Percentiles rank a stretch among this genome's conserved stretches.
phyloP scores from a whole-genome alignment of 441 rosid genomes.

The Mallotus japonicus region DNA sequence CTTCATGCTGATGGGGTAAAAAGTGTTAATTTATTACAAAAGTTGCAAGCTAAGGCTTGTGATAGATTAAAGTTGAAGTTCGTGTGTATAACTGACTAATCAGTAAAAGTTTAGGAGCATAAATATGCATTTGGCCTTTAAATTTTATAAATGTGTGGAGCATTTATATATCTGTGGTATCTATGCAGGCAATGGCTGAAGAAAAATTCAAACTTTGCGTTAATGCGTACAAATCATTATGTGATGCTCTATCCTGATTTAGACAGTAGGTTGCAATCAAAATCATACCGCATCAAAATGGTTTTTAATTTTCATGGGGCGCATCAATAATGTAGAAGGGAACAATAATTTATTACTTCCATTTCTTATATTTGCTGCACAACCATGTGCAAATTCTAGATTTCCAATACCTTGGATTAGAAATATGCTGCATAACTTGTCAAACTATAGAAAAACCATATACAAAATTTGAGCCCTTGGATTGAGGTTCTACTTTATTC shows the following conservation, averaged over 20 bases:
- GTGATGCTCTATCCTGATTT: constrained; percentile 41
- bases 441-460: background rate
- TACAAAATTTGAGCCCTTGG: too few species aligned
- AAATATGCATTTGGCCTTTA: too few species aligned
- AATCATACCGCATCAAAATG: background rate
- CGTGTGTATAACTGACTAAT: too few species aligned
- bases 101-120: too few species aligned
- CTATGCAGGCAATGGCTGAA: constrained; percentile 49
- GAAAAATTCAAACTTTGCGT: constrained; percentile 69
- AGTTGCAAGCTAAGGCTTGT: too few species aligned
- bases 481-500: background rate
- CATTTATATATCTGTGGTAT: background rate
- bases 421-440: background rate
- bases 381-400: background rate
- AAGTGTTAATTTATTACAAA: too few species aligned
- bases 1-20: too few species aligned
- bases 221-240: constrained; percentile 55
- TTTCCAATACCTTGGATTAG: background rate
- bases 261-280: background rate
- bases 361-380: background rate
- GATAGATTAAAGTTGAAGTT: too few species aligned
- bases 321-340: background rate
- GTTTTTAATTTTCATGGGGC: background rate
- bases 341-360: background rate
- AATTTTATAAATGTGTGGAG: background rate